A percentile compares a stretch with the other conserved stretches of the same genome.
Evolutionary conservation across 2,329 filamentous ascomycete genomes (phyloP).

Genomic region (Triangularia setosa): DNA sequence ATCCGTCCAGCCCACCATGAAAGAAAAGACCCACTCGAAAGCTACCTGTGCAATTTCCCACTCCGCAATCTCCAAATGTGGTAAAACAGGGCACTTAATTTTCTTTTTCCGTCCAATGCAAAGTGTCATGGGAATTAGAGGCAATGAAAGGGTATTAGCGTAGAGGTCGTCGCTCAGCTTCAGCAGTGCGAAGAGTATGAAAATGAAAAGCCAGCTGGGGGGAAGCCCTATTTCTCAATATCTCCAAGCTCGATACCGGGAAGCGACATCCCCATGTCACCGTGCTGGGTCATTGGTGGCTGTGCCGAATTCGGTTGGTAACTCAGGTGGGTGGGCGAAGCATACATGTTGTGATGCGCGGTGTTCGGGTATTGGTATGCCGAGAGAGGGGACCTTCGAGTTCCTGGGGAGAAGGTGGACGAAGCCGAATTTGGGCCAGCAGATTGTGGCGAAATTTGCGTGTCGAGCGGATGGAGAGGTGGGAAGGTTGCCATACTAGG

Average conservation of each 20-base stretch:
- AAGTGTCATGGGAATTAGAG: background rate
- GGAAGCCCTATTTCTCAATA: background rate
- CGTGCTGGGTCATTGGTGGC: background rate
- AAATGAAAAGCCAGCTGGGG: background rate
- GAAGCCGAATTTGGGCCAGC: constrained; percentile 18
- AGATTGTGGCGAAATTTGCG: constrained; percentile 20
- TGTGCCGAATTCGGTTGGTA: background rate
- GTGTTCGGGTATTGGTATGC: constrained; percentile 9
- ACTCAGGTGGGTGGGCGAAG: constrained; percentile 2
- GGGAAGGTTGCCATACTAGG: constrained; percentile 10
- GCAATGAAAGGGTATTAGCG: background rate
- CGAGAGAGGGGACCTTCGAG: constrained; percentile 15
- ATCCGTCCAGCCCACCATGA: background rate
- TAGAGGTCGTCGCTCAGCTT: background rate
- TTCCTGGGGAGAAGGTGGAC: constrained; percentile 20
- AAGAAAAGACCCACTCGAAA: background rate
- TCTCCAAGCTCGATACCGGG: background rate
- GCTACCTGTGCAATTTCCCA: background rate
- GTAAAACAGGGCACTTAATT: background rate
- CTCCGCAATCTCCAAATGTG: background rate
- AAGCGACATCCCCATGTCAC: background rate
- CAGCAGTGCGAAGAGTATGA: background rate
- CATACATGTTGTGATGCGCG: constrained; percentile 4
- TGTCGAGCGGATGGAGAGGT: constrained; percentile 22
- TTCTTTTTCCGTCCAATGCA: background rate